Evolutionary conservation across 768 basidiomycete species (phyloP).

Genomic region (Lactifluus hygrophoroides): DNA sequence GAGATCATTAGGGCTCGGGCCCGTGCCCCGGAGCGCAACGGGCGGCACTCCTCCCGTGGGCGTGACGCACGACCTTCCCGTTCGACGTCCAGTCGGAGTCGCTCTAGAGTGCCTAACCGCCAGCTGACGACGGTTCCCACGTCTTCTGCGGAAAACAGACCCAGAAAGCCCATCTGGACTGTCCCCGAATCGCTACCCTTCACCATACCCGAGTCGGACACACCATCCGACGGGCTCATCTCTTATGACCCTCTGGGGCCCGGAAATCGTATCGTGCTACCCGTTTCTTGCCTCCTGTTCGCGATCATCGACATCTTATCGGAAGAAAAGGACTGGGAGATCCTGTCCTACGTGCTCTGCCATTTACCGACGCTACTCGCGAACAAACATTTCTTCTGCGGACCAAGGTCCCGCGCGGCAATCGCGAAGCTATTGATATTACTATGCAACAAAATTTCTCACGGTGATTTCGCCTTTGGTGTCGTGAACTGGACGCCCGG

Average conservation of each 20-base stretch:
- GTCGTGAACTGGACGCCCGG: constrained; percentile 52
- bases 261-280: constrained; percentile 43
- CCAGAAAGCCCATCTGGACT: constrained; percentile 50
- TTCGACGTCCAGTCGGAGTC: constrained; percentile 20
- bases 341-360: constrained; percentile 85
- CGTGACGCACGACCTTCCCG: constrained; percentile 18
- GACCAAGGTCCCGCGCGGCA: constrained; percentile 61
- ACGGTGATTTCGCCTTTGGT: constrained; percentile 45
- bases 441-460: constrained; percentile 59
- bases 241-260: constrained; percentile 52
- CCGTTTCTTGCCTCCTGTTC: constrained; percentile 64
- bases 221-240: constrained; percentile 56
- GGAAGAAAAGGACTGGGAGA: constrained; percentile 81
- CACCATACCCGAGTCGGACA: constrained; percentile 43
- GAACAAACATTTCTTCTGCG: constrained; percentile 96
- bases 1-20: constrained; percentile 16
- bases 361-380: constrained; percentile 85
- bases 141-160: constrained; percentile 26
- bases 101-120: constrained; percentile 41
- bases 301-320: constrained; percentile 58
- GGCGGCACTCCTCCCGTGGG: constrained; percentile 19
- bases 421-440: constrained; percentile 55
- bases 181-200: constrained; percentile 62
- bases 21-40: constrained; percentile 18
- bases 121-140: constrained; percentile 22